Conservation (phyloP, 176 grass and related monocot species). For the Oryza rufipogon region DNA sequence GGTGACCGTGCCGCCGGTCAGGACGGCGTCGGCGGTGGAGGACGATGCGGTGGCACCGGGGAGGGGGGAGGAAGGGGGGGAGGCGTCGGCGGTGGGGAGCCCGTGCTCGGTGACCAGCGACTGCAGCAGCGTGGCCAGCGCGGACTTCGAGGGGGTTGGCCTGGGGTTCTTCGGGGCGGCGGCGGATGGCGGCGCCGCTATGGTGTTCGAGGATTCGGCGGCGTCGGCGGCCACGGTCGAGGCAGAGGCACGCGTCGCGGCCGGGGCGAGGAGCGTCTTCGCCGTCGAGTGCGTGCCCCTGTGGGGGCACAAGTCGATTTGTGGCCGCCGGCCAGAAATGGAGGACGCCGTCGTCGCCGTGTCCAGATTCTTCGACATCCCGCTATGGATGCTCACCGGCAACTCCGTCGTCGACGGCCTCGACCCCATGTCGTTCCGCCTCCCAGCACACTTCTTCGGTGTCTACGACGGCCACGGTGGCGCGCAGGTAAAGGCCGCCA, state of each 20-base stretch:
- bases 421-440: constrained; percentile 55
- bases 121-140: constrained; percentile 68
- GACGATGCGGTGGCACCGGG: constrained; percentile 31
- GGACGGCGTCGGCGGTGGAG: constrained; percentile 36
- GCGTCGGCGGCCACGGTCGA: constrained; percentile 42
- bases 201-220: constrained; percentile 49
- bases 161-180: constrained; percentile 39
- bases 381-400: constrained; percentile 68
- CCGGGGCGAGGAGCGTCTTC: constrained; percentile 61
- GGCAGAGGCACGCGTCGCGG: constrained; percentile 54
- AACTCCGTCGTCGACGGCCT: constrained; percentile 56
- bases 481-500: constrained; percentile 37
- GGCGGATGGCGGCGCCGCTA: not conserved
- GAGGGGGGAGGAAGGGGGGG: constrained; percentile 32
- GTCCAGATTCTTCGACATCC: constrained; percentile 67
- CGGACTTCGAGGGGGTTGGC: constrained; percentile 51
- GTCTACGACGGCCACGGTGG: constrained; percentile 94
- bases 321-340: constrained; percentile 70
- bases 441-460: constrained; percentile 75
- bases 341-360: constrained; percentile 57
- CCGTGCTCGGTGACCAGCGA: constrained; percentile 70
- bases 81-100: constrained; percentile 55
- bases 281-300: constrained; percentile 63
- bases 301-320: constrained; percentile 69
- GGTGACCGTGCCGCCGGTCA: constrained; percentile 33